Evolutionary conservation across 106 monocot species (phyloP).

Genomic region (Acorus calamus): DNA sequence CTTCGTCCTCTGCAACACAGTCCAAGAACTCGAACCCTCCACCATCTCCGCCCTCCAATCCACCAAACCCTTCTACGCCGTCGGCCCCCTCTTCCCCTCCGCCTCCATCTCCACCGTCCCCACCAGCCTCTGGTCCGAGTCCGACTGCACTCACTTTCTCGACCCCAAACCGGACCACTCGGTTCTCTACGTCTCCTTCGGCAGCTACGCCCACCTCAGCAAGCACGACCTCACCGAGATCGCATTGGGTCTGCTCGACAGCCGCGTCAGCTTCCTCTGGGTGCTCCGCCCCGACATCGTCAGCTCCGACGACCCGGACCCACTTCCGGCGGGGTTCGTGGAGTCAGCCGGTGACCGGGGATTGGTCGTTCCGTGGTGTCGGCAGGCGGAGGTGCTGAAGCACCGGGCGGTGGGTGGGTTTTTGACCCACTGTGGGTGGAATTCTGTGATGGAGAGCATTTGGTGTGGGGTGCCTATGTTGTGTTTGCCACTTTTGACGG

Average conservation of each 20-base stretch:
- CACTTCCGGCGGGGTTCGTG: slow-evolving; percentile 35
- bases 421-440: slow-evolving; percentile 81
- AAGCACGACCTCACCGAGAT: slow-evolving; percentile 42
- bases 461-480: slow-evolving; percentile 44
- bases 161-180: slow-evolving; percentile 25
- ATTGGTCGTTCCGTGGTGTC: slow-evolving; percentile 46
- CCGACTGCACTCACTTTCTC: slow-evolving; percentile 63
- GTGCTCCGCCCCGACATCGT: slow-evolving; percentile 45
- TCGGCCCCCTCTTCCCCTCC: slow-evolving; percentile 54
- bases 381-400: slow-evolving; percentile 47
- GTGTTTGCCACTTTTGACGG: slow-evolving; percentile 51
- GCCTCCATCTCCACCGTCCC: slow-evolving; percentile 23
- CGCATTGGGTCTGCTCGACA: slow-evolving; percentile 34
- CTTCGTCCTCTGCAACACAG: slow-evolving; percentile 52
- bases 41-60: slow-evolving; percentile 29
- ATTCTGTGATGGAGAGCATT: slow-evolving; percentile 59
- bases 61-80: slow-evolving; percentile 51
- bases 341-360: slow-evolving; percentile 24
- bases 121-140: slow-evolving; percentile 68
- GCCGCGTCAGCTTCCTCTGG: slow-evolving; percentile 46
- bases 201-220: slow-evolving; percentile 62
- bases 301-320: slow-evolving; percentile 41
- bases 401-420: slow-evolving; percentile 44
- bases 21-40: slow-evolving; percentile 49
- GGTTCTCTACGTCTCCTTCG: slow-evolving; percentile 70